Percentiles rank a stretch among this genome's conserved stretches.
phyloP scores from a whole-genome alignment of 257 asterid species.

The Solanum lignicaule region DNA sequence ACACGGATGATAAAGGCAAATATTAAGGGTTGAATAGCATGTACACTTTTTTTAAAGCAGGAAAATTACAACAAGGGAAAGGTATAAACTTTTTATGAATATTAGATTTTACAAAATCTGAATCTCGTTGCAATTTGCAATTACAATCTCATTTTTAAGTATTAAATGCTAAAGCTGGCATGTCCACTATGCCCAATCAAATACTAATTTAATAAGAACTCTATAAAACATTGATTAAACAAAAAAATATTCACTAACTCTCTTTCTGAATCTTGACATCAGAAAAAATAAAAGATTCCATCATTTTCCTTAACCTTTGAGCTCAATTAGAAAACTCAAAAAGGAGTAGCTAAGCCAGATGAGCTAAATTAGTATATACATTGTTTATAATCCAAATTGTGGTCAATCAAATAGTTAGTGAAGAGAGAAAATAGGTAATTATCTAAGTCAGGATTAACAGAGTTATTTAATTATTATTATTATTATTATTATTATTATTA shows the following conservation, averaged over 20 bases:
- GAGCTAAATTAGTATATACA: neutral
- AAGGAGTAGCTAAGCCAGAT: neutral
- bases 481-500: no score
- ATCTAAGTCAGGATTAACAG: neutral
- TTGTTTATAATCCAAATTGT: neutral
- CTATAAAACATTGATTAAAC: neutral
- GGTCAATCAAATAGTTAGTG: neutral
- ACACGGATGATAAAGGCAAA: neutral
- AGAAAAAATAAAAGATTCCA: neutral
- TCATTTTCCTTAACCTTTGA: neutral
- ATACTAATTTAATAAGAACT: neutral
- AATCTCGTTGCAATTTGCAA: neutral
- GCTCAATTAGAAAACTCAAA: neutral
- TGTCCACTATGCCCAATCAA: neutral
- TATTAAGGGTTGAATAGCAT: neutral
- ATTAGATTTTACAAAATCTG: neutral
- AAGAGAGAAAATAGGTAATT: neutral
- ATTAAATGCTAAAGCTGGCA: neutral
- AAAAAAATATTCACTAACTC: neutral
- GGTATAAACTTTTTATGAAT: neutral
- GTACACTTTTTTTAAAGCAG: neutral
- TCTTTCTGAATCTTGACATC: neutral
- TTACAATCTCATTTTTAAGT: neutral
- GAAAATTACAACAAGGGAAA: neutral
- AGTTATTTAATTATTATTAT: neutral